Conservation (phyloP, 768 basidiomycete genomes). For the Mycena venus region DNA sequence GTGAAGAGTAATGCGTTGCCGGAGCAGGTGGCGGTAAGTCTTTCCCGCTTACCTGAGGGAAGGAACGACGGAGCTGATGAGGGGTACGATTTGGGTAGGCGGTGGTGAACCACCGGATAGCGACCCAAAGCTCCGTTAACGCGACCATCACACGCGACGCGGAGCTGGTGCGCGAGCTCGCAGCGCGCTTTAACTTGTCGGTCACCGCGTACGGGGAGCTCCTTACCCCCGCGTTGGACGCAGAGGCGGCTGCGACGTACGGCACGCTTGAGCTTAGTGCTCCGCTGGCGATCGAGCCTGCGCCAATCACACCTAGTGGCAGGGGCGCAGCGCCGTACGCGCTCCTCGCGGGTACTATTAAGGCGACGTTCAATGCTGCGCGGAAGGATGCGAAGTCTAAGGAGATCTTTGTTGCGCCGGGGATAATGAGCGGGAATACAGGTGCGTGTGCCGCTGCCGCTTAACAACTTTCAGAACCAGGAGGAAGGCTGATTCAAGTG, state of each 20-base stretch:
- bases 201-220: conserved; percentile 53
- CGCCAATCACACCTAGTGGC: conserved; percentile 54
- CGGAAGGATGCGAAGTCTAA: conserved; percentile 16
- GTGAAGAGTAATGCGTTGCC: conserved; percentile 69
- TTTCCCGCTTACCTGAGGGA: too few species aligned
- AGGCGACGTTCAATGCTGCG: conserved; percentile 48
- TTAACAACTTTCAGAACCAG: too few species aligned
- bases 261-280: conserved; percentile 52
- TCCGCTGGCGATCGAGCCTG: conserved; percentile 58
- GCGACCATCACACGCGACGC: conserved; percentile 46
- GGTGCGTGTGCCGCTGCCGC: conserved; percentile 40
- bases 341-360: conserved; percentile 58
- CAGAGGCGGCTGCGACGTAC: conserved; percentile 13
- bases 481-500: too few species aligned
- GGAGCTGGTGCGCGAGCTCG: conserved; percentile 46
- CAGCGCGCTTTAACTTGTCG: conserved; percentile 52
- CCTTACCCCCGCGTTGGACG: conserved; percentile 33
- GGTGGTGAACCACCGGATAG: conserved; percentile 64
- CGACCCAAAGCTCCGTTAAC: conserved; percentile 53
- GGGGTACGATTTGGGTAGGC: too few species aligned
- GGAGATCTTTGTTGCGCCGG: conserved; percentile 40
- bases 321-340: conserved; percentile 41
- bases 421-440: conserved; percentile 52
- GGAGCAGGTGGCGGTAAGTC: conserved; percentile 52
- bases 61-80: too few species aligned